Base-by-base conservation (phyloP, 805 yeast species). In the Grigorovia transvaalensis region DNA sequence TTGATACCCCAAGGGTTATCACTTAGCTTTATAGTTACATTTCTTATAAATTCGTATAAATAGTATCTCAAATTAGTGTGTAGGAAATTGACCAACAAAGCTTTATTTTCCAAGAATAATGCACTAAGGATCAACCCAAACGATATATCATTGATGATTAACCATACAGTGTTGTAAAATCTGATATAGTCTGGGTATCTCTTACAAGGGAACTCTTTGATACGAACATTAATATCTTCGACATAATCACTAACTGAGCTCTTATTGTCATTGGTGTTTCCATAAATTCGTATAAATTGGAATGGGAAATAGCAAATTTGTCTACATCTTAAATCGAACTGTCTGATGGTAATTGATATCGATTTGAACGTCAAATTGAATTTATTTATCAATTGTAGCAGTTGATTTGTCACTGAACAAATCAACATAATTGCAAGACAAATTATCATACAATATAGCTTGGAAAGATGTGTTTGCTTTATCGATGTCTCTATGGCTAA, bases 1-100 rank as follows among this genome's bases (percentile, higher is more conserved):
- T 93, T 93, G 59, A 93, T 81, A 4, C 99, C 99, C 15, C 91
- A 96, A 0, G 99, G 99, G 60, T 90, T 85, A 54, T 81, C 77
- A 73, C 89, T 88, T 41, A 93, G 73, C 90, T 95, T 85, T 0
- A 71, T 57, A 2, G 90, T 80, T 42, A 82, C 64, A 2, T 62
- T 54, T 18, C 74, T 68, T 45, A 83, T 67, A n/a, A 73, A 72
- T 38, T 70, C 61, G 51, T 78, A 78, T 4, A 65, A 55, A 38
- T 52, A 58, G 41, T 53, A 53, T 12, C 49, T 53, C 9, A 66
- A 52, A 9, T 49, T 19, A 11, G 38, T 44, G 44, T 56, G 55
- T 13, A 84, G 55, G 1, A 73, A 52, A 23, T 61, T 62, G 43
- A 74, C 69, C 13, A 80, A 66, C 4, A 69, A 29, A 0, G 58